These are phyloP conservation scores for Lablab purpureus DNA, from an alignment of 306 rosid genomes.

Conservation along the genomic window DNA sequence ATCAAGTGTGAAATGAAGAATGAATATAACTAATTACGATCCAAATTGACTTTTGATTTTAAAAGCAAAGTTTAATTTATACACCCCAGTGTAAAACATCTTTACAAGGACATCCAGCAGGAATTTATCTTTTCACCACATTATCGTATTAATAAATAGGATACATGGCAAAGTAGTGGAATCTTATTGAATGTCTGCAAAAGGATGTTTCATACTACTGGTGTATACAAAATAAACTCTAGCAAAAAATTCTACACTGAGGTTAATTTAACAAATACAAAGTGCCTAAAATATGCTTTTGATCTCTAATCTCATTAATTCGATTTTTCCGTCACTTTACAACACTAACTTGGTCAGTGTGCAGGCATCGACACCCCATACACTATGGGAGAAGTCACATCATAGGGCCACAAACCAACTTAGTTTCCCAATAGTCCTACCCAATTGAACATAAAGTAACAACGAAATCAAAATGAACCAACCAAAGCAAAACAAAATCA, in stretches of 20 bases:
- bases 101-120: background rate
- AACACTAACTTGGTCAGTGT: too few species aligned
- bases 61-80: background rate
- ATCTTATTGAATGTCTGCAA: background rate
- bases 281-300: background rate
- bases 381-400: background rate
- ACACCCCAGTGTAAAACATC: background rate
- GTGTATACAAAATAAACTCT: background rate
- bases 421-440: background rate
- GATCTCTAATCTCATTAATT: background rate
- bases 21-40: background rate
- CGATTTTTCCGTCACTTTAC: background rate
- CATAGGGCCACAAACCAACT: background rate
- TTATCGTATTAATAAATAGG: background rate
- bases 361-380: background rate
- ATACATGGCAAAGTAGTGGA: background rate
- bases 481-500: background rate
- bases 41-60: background rate
- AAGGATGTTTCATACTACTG: background rate
- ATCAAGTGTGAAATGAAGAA: background rate
- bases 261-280: slow-evolving; percentile 27
- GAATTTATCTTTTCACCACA: background rate
- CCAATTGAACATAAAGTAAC: slow-evolving; percentile 25
- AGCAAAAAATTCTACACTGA: background rate
- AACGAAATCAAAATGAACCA: background rate